Evolutionary conservation across 805 yeast genomes (phyloP), one percentile per base, ranked within the genome.

Genomic region (Candida vartiovaarae): DNA sequence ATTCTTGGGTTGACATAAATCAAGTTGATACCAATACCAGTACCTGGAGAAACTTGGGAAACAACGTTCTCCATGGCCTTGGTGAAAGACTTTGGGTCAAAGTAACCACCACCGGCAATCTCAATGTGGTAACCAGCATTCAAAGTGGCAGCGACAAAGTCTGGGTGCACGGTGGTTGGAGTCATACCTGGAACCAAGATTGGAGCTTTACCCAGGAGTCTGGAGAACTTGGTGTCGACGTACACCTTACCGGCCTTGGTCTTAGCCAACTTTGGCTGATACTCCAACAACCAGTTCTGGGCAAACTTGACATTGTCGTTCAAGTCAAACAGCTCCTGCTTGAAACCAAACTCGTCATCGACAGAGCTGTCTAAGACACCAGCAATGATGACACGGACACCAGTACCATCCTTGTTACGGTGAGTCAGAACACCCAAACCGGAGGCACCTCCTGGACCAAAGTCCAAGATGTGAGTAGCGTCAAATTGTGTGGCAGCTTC

Each of bases 171-270:
- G 30, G 99, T 93, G 36, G 95, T 80, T 63, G 99, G 99, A 34
- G 99, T 93, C 99, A 93, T 93, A 72, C 99, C 99, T 33, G 99
- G 96, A 55, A 93, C 93, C 83, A 95, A 83, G 55, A 93, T 71
- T 48, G 99, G 99, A 50, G 99, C 90, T 67, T 89, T 85, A 50
- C 97, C 95, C 51, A 93, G 70, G 56, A 93, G 75, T 64, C 90
- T 76, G 41, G 96, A 86, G 69, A 91, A 89, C 69, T 89, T 90
- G 56, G 99, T 93, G 66, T 90, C 95, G 46, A 93, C 96, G 60
- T 70, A 88, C 39, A 83, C 71, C 64, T 86, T 82, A 55, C 88
- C 90, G 42, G 73, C 70, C 46, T 70, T 69, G 50, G 87, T 86
- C 67, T 84, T 84, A 51, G 78, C 80, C 60, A 93, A 80, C 59